Evolutionary conservation across 805 yeast genomes (phyloP).

Genomic region (Ogataea paradorogensis): DNA sequence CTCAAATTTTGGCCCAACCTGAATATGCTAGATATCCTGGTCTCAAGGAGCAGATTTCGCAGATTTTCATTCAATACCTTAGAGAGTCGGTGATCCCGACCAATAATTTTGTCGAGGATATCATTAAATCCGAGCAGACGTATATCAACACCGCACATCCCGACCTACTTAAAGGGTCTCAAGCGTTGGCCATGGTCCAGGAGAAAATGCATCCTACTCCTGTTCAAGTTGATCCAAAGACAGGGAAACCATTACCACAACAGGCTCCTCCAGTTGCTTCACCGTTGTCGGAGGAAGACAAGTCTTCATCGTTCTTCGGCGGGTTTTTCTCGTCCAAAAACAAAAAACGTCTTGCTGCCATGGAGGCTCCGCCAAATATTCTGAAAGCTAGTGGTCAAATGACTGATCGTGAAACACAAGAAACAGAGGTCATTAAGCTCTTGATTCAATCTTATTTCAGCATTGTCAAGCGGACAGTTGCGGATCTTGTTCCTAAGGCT

Average conservation of each 20-base stretch:
- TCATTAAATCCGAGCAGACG: conserved; percentile 83
- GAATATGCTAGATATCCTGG: conserved; percentile 87
- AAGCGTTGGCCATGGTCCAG: conserved; percentile 89
- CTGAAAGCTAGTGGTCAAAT: conserved; percentile 88
- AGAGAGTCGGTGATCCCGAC: conserved; percentile 83
- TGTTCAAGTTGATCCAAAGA: conserved; percentile 79
- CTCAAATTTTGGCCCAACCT: conserved; percentile 78
- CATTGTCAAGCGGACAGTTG: conserved; percentile 89
- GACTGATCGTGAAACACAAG: conserved; percentile 95
- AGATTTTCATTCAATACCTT: conserved; percentile 73
- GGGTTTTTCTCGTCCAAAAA: conserved; percentile 91
- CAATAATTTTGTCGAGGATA: conserved; percentile 76
- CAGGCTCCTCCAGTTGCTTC: conserved; percentile 32
- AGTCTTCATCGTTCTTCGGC: conserved; percentile 82
- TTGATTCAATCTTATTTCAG: conserved; percentile 86
- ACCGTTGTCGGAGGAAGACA: conserved; percentile 42
- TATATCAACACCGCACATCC: conserved; percentile 98
- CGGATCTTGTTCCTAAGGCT: conserved; percentile 94
- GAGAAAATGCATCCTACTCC: conserved; percentile 83
- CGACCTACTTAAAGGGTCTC: conserved; percentile 89
- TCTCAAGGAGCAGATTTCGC: conserved; percentile 81
- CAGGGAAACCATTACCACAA: conserved; percentile 72
- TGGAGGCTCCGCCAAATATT: conserved; percentile 97
- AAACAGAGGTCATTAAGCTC: conserved; percentile 94
- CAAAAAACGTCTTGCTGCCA: conserved; percentile 87